Base-by-base conservation (phyloP, 106 monocot genomes). In the Ottelia alismoides region DNA sequence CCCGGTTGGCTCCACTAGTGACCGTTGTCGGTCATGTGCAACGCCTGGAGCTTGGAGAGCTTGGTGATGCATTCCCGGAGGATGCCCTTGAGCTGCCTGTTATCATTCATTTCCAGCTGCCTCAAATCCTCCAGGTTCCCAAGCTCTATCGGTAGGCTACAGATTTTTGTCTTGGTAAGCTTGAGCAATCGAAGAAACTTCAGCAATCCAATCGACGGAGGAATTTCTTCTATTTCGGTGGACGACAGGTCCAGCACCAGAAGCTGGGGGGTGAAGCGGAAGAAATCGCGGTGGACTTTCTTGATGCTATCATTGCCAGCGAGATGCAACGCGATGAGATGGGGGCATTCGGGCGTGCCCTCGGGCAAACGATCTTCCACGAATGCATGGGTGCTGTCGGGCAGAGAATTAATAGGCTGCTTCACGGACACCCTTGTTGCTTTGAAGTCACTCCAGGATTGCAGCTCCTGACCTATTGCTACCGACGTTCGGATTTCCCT, bases 161-260 rank as follows among this genome's bases (percentile, higher is more conserved):
- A 25, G 4, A 62, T 28, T 1, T 11, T 2, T 10, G 30, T 51
- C 1, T 22, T 16, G 49, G 28, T 25, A 19, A 62, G 6, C 5
- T 50, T 23, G 22, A 62, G 51, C 30, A 22, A n/a, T 20, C 17
- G 49, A 10, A 62, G 25, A 3, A 50, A 21, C 1, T 17, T 26
- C 20, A 62, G 28, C 30, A 25, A 51, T 1, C 51, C 30, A 12
- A 62, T 51, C 14, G 20, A 17, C 11, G 1, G 17, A 5, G 62
- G 62, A 2, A 62, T 32, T 19, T 30, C 30, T 0, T 21, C 12
- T 31, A 62, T 31, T 11, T 12, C 3, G 1, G 49, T 62, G 4
- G 9, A 1, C 11, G 62, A 62, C 30, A 62, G 25, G 31, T 62
- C 62, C 14, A 62, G 46, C 11, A 62, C 49, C 5, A 14, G 28